Percentiles rank a stretch among this genome's conserved stretches.
Conservation (phyloP, 192 early-diverging fungal genomes). For the Piromyces sp. region DNA sequence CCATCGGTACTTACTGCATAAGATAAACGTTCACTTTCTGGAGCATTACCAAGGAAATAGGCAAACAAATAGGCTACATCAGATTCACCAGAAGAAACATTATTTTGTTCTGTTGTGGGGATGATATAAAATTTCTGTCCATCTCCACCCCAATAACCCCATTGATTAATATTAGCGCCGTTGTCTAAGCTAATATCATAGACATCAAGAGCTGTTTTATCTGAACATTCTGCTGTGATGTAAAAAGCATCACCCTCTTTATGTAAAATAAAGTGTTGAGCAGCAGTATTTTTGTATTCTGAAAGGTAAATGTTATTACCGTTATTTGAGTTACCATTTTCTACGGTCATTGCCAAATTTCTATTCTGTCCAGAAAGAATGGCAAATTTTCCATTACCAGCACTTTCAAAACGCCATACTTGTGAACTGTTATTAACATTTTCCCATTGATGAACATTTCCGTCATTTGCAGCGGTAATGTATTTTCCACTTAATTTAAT, state of each 20-base stretch:
- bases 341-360: background rate
- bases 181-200: background rate
- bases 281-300: background rate
- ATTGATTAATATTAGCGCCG: background rate
- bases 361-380: background rate
- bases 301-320: background rate
- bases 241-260: background rate
- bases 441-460: background rate
- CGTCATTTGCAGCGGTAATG: background rate
- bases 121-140: background rate
- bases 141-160: background rate
- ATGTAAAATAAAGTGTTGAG: background rate
- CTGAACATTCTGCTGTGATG: background rate
- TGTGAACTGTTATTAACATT: background rate
- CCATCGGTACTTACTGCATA: background rate
- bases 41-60: background rate
- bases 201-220: background rate
- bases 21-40: background rate
- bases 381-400: background rate
- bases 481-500: background rate
- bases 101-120: too few species aligned
- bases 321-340: background rate
- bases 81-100: too few species aligned
- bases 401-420: background rate
- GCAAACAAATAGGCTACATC: background rate